Evolutionary conservation across 2,329 filamentous ascomycete species (phyloP).

Genomic region (Neopestalotiopsis clavispora): DNA sequence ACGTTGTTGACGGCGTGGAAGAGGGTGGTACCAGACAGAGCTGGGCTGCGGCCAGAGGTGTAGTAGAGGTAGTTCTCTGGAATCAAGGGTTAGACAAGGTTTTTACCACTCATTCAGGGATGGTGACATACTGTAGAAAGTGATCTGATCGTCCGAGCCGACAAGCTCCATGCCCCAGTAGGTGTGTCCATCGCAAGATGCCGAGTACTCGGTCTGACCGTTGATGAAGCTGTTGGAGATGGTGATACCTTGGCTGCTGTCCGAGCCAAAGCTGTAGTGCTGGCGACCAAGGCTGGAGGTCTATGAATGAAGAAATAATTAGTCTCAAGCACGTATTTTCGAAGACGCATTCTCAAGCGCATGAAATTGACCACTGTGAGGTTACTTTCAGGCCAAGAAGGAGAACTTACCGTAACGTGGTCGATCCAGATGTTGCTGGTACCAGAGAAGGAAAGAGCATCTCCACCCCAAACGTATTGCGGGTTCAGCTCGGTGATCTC

Average conservation of each 20-base stretch:
- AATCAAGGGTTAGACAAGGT: not conserved
- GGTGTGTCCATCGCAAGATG: slow-evolving; percentile 49
- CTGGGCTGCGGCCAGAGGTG: slow-evolving; percentile 31
- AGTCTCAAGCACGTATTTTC: not conserved
- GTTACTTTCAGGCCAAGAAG: not conserved
- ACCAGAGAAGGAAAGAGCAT: slow-evolving; percentile 49
- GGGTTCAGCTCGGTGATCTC: slow-evolving; percentile 59
- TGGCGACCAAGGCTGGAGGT: slow-evolving; percentile 48
- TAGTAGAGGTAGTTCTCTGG: slow-evolving; percentile 28
- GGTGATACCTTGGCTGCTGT: slow-evolving; percentile 42
- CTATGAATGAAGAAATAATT: not conserved
- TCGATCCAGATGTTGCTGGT: slow-evolving; percentile 41
- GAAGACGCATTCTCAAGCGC: not conserved
- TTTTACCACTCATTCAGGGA: not conserved
- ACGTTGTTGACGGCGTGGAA: slow-evolving; percentile 38
- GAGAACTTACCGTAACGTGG: slow-evolving; percentile 20
- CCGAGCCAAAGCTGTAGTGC: slow-evolving; percentile 43
- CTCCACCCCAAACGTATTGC: slow-evolving; percentile 61
- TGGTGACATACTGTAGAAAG: slow-evolving; percentile 1
- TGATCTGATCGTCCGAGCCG: slow-evolving; percentile 9
- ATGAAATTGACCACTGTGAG: not conserved
- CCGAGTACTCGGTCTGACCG: slow-evolving; percentile 45
- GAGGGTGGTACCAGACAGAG: slow-evolving; percentile 32
- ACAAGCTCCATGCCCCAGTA: slow-evolving; percentile 43
- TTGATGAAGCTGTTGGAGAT: slow-evolving; percentile 53